Evolutionary conservation across 495 filamentous ascomycete species (phyloP).

Genomic region (Penicillium goetzii): DNA sequence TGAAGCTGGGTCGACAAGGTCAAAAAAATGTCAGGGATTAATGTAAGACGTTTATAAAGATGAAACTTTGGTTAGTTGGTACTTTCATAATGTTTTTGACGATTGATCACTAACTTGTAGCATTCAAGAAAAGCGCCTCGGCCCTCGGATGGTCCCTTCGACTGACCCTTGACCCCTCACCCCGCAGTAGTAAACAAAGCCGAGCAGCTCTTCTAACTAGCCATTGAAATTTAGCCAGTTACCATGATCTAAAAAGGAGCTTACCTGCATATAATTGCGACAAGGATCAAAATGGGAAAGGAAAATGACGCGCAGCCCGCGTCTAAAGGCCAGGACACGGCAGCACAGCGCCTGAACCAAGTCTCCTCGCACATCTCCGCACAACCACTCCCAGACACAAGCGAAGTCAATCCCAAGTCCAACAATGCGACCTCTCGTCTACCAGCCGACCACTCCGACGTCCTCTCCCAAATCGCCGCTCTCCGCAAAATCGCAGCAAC

Average conservation of each 20-base stretch:
- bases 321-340: slow-evolving; percentile 25
- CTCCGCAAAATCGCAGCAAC: slow-evolving; percentile 56
- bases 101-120: slow-evolving; percentile 10
- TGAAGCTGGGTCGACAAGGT: not conserved
- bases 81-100: not conserved
- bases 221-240: not conserved
- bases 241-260: not conserved
- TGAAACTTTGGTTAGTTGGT: not conserved
- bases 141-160: slow-evolving; percentile 19
- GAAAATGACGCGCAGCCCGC: slow-evolving; percentile 18
- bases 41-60: not conserved
- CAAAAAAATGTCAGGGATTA: not conserved
- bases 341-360: slow-evolving; percentile 41
- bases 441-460: slow-evolving; percentile 64
- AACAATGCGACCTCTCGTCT: slow-evolving; percentile 36
- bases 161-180: slow-evolving; percentile 10
- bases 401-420: slow-evolving; percentile 25
- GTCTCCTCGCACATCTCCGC: slow-evolving; percentile 40
- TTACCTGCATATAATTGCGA: not conserved
- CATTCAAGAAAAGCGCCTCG: slow-evolving; percentile 18
- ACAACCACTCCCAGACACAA: slow-evolving; percentile 11
- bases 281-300: slow-evolving; percentile 24
- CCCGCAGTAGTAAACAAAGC: not conserved
- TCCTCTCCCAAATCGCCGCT: slow-evolving; percentile 54
- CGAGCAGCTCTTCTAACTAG: not conserved